phyloP scores from a whole-genome alignment of 768 basidiomycete genomes.

The Mycena floridula region DNA sequence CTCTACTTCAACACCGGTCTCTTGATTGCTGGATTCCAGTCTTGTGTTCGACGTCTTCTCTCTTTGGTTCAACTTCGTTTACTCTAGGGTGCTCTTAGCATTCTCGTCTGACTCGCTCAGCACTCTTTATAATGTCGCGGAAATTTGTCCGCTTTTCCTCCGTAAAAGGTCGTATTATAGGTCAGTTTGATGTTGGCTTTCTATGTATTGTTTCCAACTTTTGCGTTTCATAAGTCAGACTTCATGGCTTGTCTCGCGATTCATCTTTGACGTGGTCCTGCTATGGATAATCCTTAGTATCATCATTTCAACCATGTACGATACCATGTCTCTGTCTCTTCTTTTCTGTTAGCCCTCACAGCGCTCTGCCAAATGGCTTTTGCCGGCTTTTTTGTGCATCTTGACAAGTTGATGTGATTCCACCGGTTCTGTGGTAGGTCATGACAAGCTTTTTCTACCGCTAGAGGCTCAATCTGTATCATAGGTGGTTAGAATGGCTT shows the following conservation, averaged over 20 bases:
- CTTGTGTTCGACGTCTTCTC: slow-evolving; percentile 68
- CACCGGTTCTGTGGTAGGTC: too few species aligned
- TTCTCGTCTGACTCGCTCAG: slow-evolving; percentile 81
- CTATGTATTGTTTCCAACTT: neutral
- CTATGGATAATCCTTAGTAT: slow-evolving; percentile 87
- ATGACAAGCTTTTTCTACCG: too few species aligned
- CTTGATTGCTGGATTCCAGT: too few species aligned
- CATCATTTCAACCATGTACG: slow-evolving; percentile 80
- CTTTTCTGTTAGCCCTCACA: slow-evolving; percentile 37
- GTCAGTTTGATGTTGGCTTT: too few species aligned
- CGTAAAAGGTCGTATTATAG: slow-evolving; percentile 82
- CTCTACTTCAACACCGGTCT: too few species aligned
- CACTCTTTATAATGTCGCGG: too few species aligned
- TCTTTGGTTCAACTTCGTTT: slow-evolving; percentile 5
- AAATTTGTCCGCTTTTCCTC: too few species aligned
- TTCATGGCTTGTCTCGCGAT: too few species aligned
- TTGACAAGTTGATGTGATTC: slow-evolving; percentile 77
- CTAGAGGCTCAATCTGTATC: too few species aligned
- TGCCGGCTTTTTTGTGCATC: slow-evolving; percentile 91
- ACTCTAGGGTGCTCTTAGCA: slow-evolving; percentile 68
- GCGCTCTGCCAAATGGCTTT: slow-evolving; percentile 87
- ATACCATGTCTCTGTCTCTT: slow-evolving; percentile 21
- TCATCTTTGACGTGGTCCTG: too few species aligned
- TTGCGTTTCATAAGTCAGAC: slow-evolving; percentile 46
- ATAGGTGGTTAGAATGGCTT: slow-evolving; percentile 92